These are phyloP conservation scores for Ogataea pilisensis DNA, from an alignment of 805 yeast species.

Conservation along the genomic window DNA sequence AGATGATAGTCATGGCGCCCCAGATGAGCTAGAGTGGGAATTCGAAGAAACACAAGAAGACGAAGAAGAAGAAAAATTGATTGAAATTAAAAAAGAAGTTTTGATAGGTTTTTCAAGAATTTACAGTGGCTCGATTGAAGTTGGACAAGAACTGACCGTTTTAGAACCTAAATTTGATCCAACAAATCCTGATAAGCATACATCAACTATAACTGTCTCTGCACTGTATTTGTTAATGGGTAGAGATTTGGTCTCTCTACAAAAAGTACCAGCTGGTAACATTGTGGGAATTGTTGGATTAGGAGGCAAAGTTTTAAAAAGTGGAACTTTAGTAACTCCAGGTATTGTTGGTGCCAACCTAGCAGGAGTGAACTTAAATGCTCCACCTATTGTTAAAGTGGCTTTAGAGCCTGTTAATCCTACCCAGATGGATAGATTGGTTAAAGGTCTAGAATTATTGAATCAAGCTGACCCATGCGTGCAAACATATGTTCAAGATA, in stretches of 20 bases:
- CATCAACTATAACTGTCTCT: constrained; percentile 54
- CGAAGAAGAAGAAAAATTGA: constrained; percentile 40
- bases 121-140: constrained; percentile 74
- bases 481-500: constrained; percentile 76
- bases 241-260: constrained; percentile 72
- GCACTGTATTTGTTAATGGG: constrained; percentile 88
- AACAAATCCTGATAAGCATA: constrained; percentile 47
- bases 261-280: constrained; percentile 88
- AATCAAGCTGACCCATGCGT: constrained; percentile 95
- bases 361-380: constrained; percentile 68
- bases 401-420: constrained; percentile 96
- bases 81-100: constrained; percentile 48
- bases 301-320: constrained; percentile 75
- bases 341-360: constrained; percentile 62
- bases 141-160: constrained; percentile 72
- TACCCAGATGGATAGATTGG: constrained; percentile 68
- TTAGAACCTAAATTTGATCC: constrained; percentile 90
- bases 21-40: constrained; percentile 32
- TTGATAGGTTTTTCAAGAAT: constrained; percentile 86
- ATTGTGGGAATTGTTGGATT: constrained; percentile 93
- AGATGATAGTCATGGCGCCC: neutral
- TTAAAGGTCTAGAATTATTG: constrained; percentile 70
- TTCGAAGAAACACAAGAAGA: constrained; percentile 52
- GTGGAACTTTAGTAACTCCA: constrained; percentile 72
- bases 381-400: constrained; percentile 91